phyloP scores from a whole-genome alignment of 495 filamentous ascomycete species.

The Neurospora cerealis region DNA sequence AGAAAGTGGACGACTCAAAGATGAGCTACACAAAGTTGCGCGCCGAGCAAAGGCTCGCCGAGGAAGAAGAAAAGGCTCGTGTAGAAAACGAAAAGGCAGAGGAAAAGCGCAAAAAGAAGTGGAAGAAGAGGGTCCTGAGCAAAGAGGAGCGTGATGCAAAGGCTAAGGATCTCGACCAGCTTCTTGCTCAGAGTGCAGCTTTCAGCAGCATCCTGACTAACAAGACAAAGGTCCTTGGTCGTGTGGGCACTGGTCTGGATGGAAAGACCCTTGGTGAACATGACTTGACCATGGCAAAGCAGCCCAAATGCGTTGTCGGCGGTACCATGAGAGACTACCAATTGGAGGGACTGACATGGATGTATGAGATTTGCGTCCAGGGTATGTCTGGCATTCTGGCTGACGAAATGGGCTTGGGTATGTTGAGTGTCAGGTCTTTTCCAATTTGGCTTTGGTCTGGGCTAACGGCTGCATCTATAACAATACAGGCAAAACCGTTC shows the following conservation, averaged over 20 bases:
- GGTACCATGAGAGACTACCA: conserved; percentile 93
- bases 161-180: conserved; percentile 39
- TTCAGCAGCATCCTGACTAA: conserved; percentile 45
- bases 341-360: conserved; percentile 88
- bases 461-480: not conserved
- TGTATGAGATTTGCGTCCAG: conserved; percentile 72
- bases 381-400: conserved; percentile 91
- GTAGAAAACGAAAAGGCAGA: conserved; percentile 37
- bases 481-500: conserved; percentile 64
- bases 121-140: conserved; percentile 37
- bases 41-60: conserved; percentile 36
- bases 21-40: conserved; percentile 27
- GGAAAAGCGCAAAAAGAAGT: conserved; percentile 35
- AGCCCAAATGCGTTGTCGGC: conserved; percentile 74
- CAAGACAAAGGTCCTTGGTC: conserved; percentile 45
- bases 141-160: conserved; percentile 42
- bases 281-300: conserved; percentile 66
- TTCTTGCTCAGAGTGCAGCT: conserved; percentile 35
- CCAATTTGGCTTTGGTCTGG: not conserved
- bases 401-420: conserved; percentile 92
- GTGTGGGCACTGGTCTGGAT: conserved; percentile 42
- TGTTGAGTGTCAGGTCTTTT: conserved; percentile 2
- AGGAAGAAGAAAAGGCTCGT: conserved; percentile 44
- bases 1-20: conserved; percentile 12
- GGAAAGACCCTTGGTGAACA: conserved; percentile 60